These are phyloP conservation scores for Papiliotrema fonsecae DNA, from an alignment of 1,284 basidiomycete genomes.

Conservation along the genomic window DNA sequence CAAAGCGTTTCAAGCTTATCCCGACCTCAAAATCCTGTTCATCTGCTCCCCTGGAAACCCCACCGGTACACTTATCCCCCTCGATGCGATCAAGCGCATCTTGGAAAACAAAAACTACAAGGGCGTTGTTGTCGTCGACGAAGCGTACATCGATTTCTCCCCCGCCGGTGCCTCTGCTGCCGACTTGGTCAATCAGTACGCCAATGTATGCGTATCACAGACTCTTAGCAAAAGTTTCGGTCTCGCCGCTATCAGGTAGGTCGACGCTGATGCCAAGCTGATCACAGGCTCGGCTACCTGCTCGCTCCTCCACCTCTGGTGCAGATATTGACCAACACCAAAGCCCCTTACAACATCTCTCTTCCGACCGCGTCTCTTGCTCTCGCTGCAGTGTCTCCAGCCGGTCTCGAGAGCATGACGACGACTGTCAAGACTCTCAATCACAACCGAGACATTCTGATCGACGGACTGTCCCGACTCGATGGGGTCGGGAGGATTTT, in stretches of 20 bases:
- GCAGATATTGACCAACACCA: slow-evolving; percentile 90
- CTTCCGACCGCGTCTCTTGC: slow-evolving; percentile 83
- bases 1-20: slow-evolving; percentile 60
- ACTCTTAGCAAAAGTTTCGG: slow-evolving; percentile 96
- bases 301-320: slow-evolving; percentile 84
- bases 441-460: slow-evolving; percentile 57
- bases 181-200: slow-evolving; percentile 68
- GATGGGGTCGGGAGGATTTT: slow-evolving; percentile 66
- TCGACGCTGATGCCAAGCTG: slow-evolving; percentile 1
- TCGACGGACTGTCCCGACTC: slow-evolving; percentile 53
- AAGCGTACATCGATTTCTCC: slow-evolving; percentile 96
- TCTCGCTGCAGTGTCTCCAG: slow-evolving; percentile 65
- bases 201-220: slow-evolving; percentile 89
- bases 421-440: slow-evolving; percentile 61
- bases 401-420: slow-evolving; percentile 64
- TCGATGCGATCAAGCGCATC: slow-evolving; percentile 64
- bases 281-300: slow-evolving; percentile 61
- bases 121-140: slow-evolving; percentile 90
- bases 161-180: slow-evolving; percentile 60
- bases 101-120: slow-evolving; percentile 77
- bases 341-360: slow-evolving; percentile 97
- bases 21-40: slow-evolving; percentile 83
- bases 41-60: slow-evolving; percentile 98
- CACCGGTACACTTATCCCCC: slow-evolving; percentile 80
- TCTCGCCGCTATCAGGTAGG: slow-evolving; percentile 85